phyloP scores from a whole-genome alignment of 148 eudicot species.

The Fagopyrum tataricum region DNA sequence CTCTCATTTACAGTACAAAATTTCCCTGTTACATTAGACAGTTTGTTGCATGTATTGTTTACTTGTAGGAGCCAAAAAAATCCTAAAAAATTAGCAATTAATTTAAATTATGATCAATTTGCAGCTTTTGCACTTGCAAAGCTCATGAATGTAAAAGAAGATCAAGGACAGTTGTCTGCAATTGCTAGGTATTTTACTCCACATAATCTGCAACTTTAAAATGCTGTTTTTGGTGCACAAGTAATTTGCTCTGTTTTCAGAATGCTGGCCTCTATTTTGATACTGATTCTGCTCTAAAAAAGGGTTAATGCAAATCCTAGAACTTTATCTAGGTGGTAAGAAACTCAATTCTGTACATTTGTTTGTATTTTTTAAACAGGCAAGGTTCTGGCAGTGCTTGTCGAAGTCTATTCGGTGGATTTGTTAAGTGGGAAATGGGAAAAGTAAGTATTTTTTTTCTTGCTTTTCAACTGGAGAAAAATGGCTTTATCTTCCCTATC shows the following conservation, averaged over 20 bases:
- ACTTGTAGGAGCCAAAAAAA: not conserved
- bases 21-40: not conserved
- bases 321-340: not conserved
- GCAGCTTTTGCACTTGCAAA: slow-evolving; percentile 93
- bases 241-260: not conserved
- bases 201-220: not conserved
- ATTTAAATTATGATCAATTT: not conserved
- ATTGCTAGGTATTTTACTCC: slow-evolving; percentile 63
- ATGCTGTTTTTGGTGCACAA: not conserved
- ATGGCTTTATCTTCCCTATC: not conserved
- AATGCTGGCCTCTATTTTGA: not conserved
- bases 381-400: slow-evolving; percentile 99
- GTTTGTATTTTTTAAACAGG: slow-evolving; percentile 29
- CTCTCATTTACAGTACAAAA: not conserved
- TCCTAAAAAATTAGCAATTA: not conserved
- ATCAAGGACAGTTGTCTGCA: slow-evolving; percentile 64
- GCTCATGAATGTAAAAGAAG: slow-evolving; percentile 91
- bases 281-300: not conserved
- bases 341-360: not conserved
- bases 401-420: slow-evolving; percentile 90
- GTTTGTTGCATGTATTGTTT: not conserved
- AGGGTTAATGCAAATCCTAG: not conserved
- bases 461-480: not conserved
- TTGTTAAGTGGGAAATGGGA: slow-evolving; percentile 97
- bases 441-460: slow-evolving; percentile 38